These are phyloP conservation scores for Coprinopsis cinerea DNA, from an alignment of 768 basidiomycete genomes.

Conservation along the genomic window DNA sequence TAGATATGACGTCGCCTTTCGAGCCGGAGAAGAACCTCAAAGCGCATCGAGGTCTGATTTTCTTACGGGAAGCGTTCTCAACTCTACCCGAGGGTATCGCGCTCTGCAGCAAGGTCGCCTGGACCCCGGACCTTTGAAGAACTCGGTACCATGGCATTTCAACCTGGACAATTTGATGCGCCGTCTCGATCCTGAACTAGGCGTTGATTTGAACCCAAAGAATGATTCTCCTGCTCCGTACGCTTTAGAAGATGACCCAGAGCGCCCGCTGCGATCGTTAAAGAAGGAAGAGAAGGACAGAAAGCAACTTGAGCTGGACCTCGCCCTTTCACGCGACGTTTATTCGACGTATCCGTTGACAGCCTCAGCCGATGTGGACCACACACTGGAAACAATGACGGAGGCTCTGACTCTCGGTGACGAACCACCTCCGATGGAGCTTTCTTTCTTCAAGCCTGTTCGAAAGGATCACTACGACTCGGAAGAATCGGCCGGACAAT, in stretches of 20 bases:
- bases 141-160: slow-evolving; percentile 47
- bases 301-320: slow-evolving; percentile 58
- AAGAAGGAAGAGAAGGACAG: slow-evolving; percentile 49
- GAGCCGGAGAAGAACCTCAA: slow-evolving; percentile 43
- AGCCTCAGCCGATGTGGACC: slow-evolving; percentile 19
- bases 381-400: slow-evolving; percentile 50
- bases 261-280: slow-evolving; percentile 33
- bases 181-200: slow-evolving; percentile 33
- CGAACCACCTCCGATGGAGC: slow-evolving; percentile 52
- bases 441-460: slow-evolving; percentile 57
- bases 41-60: slow-evolving; percentile 48
- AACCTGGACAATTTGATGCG: slow-evolving; percentile 42
- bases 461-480: slow-evolving; percentile 21
- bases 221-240: slow-evolving; percentile 36
- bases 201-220: slow-evolving; percentile 22
- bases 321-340: slow-evolving; percentile 52
- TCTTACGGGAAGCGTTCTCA: slow-evolving; percentile 46
- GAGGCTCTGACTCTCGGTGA: slow-evolving; percentile 51
- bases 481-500: slow-evolving; percentile 16
- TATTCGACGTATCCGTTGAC: slow-evolving; percentile 43
- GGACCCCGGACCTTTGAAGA: slow-evolving; percentile 29
- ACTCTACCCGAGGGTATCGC: slow-evolving; percentile 46
- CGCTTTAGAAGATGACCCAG: slow-evolving; percentile 33
- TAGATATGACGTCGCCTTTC: slow-evolving; percentile 41
- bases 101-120: slow-evolving; percentile 46